Base-by-base conservation (phyloP, 2,329 filamentous ascomycete genomes). In the Penicillium sp. region DNA sequence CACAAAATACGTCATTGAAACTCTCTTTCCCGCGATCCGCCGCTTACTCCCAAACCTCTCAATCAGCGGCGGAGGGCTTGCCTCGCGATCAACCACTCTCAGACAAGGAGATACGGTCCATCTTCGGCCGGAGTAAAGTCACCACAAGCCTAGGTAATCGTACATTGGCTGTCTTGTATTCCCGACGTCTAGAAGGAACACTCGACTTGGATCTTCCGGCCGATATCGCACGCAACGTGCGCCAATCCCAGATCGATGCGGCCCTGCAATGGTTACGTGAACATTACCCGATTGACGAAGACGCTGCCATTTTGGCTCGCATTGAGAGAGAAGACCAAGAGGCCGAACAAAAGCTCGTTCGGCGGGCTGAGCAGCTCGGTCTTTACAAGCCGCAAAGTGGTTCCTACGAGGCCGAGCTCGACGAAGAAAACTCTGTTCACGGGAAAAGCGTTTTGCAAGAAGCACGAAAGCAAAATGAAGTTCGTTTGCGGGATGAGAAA, bases 261-360 rank as follows among this genome's bases (percentile, higher is more conserved):
- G 66, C 61, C 2, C 45, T 72, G 25, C 39, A 58, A 28, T 72
- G 66, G 61, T 54, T 72, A 4, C 65, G 69, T 11, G 40, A 44
- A 13, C 59, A 63, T 10, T 63, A 67, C 18, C 66, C 68, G 0
- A 39, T 72, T 9, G 69, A 72, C 15, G 69, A 72, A 46, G 69
- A 72, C 47, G 67, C 66, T 5, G 69, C 69, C 2, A 71, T 72
- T n/a, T 32, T 71, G 12, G 59, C 59, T 10, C 63, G 69, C 2
- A 64, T 72, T 18, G 62, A 66, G 44, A 49, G 59, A 17, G 61
- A 69, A 45, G 60, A 65, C 30, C 50, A 41, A 12, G 57, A 66
- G 36, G 56, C 62, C 25, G 61, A 68, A 41, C 51, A 61, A 29
- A 60, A 56, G 39, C 50, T 65, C 2, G 51, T 62, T 17, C 53